A percentile compares a stretch with the other conserved stretches of the same genome.
Evolutionary conservation across 139 green algal species (phyloP).

Genomic region (Chlamydomonas incerta): DNA sequence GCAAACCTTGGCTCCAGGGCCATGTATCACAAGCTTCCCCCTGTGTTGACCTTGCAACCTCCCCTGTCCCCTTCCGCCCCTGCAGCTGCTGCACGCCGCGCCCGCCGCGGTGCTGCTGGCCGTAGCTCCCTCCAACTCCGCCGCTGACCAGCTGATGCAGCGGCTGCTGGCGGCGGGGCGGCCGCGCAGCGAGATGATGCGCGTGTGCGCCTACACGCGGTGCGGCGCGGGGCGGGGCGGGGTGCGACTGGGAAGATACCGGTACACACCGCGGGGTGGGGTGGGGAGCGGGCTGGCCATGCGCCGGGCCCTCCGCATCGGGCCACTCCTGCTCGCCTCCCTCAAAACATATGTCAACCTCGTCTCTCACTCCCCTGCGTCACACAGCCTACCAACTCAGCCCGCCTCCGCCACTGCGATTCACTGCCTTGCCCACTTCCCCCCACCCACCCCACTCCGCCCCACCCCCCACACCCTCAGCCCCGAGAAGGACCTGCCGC

Average conservation of each 20-base stretch:
- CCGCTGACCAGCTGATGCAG: conserved; percentile 57
- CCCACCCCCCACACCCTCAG: background rate
- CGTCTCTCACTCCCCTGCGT: too few species aligned
- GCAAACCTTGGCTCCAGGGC: too few species aligned
- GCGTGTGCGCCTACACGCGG: conserved; percentile 31
- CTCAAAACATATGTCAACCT: too few species aligned
- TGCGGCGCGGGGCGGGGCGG: background rate
- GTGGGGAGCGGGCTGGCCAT: too few species aligned
- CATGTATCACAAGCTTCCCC: too few species aligned
- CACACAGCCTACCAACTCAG: too few species aligned
- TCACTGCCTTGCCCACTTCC: too few species aligned
- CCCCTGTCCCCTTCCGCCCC: background rate
- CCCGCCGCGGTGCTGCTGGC: conserved; percentile 44
- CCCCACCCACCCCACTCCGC: background rate
- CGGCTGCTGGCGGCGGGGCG: conserved; percentile 26
- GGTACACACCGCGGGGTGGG: too few species aligned
- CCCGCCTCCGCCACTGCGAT: too few species aligned
- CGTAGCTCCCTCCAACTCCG: conserved; percentile 59
- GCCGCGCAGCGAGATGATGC: conserved; percentile 32
- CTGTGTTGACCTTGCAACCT: too few species aligned
- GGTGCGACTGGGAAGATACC: background rate
- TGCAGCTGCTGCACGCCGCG: conserved; percentile 43
- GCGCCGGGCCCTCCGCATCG: too few species aligned
- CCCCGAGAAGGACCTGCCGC: conserved; percentile 2
- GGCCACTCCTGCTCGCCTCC: too few species aligned